Evolutionary conservation across 2,329 filamentous ascomycete species (phyloP).

Genomic region (Ophiostoma sp.): DNA sequence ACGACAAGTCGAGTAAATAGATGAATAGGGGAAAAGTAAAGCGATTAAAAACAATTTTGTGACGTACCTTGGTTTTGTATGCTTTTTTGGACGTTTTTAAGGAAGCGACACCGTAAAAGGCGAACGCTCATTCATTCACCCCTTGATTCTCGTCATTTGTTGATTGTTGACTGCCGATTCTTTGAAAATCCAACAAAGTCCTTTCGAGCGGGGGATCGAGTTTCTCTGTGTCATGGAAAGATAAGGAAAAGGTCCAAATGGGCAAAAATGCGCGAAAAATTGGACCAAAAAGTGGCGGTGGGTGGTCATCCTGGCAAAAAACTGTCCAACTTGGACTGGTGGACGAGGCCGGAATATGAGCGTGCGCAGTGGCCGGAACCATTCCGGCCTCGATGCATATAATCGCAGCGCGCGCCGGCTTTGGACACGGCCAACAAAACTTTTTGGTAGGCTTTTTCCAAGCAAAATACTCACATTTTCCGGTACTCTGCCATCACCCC

Average conservation of each 20-base stretch:
- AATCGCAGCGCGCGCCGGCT: slow-evolving; percentile 38
- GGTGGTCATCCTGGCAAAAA: slow-evolving; percentile 4
- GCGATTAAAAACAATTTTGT: background rate
- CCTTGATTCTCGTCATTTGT: background rate
- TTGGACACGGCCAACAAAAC: slow-evolving; percentile 11
- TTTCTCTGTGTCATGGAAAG: slow-evolving; percentile 27
- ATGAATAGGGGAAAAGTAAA: background rate
- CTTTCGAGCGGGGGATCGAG: slow-evolving; percentile 8
- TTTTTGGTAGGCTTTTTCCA: background rate
- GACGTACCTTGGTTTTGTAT: background rate
- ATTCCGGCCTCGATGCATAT: slow-evolving; percentile 54
- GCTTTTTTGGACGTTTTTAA: background rate
- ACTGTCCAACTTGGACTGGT: slow-evolving; percentile 1
- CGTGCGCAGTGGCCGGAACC: slow-evolving; percentile 44
- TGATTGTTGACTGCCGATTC: background rate
- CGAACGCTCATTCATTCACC: background rate
- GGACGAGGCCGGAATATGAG: slow-evolving; percentile 28
- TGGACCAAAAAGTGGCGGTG: background rate
- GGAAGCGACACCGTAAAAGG: background rate
- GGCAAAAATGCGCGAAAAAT: slow-evolving; percentile 5
- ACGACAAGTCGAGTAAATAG: slow-evolving; percentile 3
- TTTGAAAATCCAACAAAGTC: background rate
- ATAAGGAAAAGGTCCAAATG: slow-evolving; percentile 24
- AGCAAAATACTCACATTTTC: slow-evolving; percentile 7
- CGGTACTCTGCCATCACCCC: slow-evolving; percentile 7